Conservation (phyloP, 2,329 filamentous ascomycete genomes). For the Neofusicoccum kwambonambiense region DNA sequence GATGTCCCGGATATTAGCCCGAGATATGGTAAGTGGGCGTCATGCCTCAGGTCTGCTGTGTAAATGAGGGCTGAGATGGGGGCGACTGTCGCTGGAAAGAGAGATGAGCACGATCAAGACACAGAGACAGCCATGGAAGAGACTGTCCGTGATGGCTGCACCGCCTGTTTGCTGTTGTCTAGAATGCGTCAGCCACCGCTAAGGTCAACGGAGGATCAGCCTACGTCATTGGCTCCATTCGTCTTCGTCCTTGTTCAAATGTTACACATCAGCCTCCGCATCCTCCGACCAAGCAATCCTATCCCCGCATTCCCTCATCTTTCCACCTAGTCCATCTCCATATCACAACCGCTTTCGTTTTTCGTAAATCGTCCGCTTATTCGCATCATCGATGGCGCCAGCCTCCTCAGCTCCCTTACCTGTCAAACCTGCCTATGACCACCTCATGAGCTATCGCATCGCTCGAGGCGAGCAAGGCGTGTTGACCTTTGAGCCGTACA, state of each 20-base stretch:
- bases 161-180: background rate
- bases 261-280: background rate
- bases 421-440: constrained; percentile 24
- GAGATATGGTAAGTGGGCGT: background rate
- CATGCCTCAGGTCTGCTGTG: background rate
- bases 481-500: constrained; percentile 63
- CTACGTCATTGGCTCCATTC: background rate
- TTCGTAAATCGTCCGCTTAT: no score
- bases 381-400: background rate
- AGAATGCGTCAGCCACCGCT: background rate
- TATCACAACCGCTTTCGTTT: no score
- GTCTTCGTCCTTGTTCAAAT: no score
- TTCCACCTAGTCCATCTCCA: no score
- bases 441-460: constrained; percentile 56
- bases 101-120: no score
- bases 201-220: background rate
- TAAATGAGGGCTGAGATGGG: no score
- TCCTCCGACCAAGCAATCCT: background rate
- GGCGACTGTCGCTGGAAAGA: no score
- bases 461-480: constrained; percentile 62
- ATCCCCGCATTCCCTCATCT: background rate
- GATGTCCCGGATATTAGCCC: background rate
- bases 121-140: no score
- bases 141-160: background rate
- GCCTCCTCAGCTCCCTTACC: background rate